Base-by-base conservation (phyloP, 2,329 filamentous ascomycete genomes). In the Pleomassaria siparia region DNA sequence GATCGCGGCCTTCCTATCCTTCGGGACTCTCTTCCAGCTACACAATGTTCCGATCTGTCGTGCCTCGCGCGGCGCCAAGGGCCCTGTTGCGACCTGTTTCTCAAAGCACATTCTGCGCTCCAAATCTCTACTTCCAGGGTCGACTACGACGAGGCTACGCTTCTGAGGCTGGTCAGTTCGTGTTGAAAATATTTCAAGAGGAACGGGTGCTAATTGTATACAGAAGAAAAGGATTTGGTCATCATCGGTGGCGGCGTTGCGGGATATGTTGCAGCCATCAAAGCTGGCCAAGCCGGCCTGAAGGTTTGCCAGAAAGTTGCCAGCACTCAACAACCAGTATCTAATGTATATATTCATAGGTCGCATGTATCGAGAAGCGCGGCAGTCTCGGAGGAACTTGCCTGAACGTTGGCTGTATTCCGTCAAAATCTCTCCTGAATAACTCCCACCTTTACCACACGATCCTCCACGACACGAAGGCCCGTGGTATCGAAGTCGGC, bases 371-470 rank as follows among this genome's bases (percentile, higher is more conserved):
- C 78, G 94, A 99, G 79, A 99, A 99, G 83, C 90, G 94, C 71
- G 94, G 94, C 62, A 81, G 84, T 51, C 86, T 99, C 64, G 94
- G 94, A 67, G 94, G 94, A 72, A 99, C 94, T 67, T 99, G 94
- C 80, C 80, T 99, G 68, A 99, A 99, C 74, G 94, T 99, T 69
- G 94, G 94, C 77, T 99, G 94, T 79, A 99, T 99, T 72, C 94
- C 94, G 60, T 99, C 94, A 59, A 99, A 99, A 79, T 96, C 94
- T 55, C 89, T 99, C 62, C 89, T 99, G 74, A 99, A 97, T 86
- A 97, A 97, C 82, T 96, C 94, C 64, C 91, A 96, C 75, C 83
- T 97, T 52, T 97, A 97, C 81, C 92, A 97, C 80, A 88, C 91
- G 77, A 88, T 96, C 69, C 84, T 95, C 53, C 92, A 99, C 79